Base-by-base conservation (phyloP, 257 asterid genomes). In the Capsicum pubescens region DNA sequence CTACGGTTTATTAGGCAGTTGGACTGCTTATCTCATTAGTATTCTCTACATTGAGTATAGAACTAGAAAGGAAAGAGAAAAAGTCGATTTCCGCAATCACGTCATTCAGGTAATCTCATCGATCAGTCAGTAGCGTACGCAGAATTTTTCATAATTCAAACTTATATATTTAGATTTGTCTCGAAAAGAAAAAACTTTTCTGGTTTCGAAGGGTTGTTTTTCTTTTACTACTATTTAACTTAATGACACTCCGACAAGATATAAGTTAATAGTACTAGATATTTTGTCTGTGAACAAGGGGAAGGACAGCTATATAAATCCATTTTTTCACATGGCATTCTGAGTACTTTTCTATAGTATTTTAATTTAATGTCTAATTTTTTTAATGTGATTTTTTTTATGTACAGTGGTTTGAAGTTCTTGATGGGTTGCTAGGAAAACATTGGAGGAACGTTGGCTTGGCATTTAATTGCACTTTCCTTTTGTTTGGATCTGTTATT, bases 371-470 rank as follows among this genome's bases (percentile, higher is more conserved):
- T 64, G 71, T 7, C 17, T 80, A 21, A 70, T 21, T 17, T 1
- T 21, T 26, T 26, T 26, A 26, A 21, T 44, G 4, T 44, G 32
- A 1, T n/a, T 6, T 52, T 26, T 6, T 66, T 3, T 84, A 9
- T 81, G 57, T 8, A 8, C 81, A 95, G 98, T 95, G 98, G 98
- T 95, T 95, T 83, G 98, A 95, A 93, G 98, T 95, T 87, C 97
- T 95, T 91, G 98, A 95, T 79, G 98, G 98, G 80, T 91, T 95
- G 0, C 95, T 95, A 0, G 98, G 98, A 46, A 93, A 93, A 81
- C 93, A 93, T 82, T 95, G 98, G 98, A 93, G 98, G 93, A 95
- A 94, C 92, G 95, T 94, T 91, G 99, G 99, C 12, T 91, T 95
- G 93, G 98, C 94, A 3, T 95, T 95, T 85, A 95, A 94, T 80